Conservation (phyloP, 768 basidiomycete species). For the Suillus discolor region DNA sequence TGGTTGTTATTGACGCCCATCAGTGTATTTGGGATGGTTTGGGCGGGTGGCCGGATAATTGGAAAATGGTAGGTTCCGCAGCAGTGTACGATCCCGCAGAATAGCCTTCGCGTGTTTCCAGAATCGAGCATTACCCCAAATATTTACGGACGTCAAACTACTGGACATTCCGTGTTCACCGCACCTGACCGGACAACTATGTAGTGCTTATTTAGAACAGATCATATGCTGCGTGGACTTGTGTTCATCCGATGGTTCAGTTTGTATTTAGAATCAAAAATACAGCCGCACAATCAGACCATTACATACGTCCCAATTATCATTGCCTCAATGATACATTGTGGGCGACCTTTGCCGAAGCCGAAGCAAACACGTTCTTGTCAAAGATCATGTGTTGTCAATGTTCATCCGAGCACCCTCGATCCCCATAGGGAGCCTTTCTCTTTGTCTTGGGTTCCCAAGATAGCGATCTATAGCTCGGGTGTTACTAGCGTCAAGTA, state of each 20-base stretch:
- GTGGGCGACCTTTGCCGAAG: not conserved
- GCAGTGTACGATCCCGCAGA: not conserved
- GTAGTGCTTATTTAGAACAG: not conserved
- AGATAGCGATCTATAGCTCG: not conserved
- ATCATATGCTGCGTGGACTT: not conserved
- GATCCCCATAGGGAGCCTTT: not conserved
- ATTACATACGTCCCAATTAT: not conserved
- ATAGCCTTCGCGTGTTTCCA: not conserved
- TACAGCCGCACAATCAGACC: not conserved
- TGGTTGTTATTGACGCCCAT: constrained; percentile 72
- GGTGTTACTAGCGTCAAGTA: not conserved
- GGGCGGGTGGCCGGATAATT: constrained; percentile 56
- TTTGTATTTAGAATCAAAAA: not conserved
- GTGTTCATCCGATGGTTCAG: not conserved
- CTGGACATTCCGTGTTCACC: not conserved
- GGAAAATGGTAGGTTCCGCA: constrained; percentile 49
- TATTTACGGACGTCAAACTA: not conserved
- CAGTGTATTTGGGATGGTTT: constrained; percentile 55
- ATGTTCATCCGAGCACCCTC: constrained; percentile 7
- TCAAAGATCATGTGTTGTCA: not conserved
- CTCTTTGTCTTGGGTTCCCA: not conserved
- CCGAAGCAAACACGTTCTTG: not conserved
- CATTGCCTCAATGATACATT: not conserved
- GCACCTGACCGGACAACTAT: not conserved
- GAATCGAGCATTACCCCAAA: not conserved